Evolutionary conservation across 2,329 filamentous ascomycete species (phyloP).

Genomic region (Penicillium sp.): DNA sequence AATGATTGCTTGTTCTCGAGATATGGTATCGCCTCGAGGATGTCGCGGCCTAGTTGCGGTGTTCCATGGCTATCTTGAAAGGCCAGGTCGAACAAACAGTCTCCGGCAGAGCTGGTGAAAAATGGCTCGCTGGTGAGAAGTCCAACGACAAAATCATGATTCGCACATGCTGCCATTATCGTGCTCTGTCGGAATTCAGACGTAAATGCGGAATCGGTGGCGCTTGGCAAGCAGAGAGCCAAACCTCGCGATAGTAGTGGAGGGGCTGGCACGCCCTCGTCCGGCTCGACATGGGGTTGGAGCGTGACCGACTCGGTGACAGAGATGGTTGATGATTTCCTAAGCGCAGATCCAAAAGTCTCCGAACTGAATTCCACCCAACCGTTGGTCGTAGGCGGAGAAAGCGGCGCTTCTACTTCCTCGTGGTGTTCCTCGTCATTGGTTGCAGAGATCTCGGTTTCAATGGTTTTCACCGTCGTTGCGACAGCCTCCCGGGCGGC

Average conservation of each 20-base stretch:
- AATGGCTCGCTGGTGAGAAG: conserved; percentile 43
- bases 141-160: conserved; percentile 47
- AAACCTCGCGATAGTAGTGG: conserved; percentile 44
- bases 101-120: conserved; percentile 36
- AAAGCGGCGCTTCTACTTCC: conserved; percentile 15
- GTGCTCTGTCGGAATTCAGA: conserved; percentile 40
- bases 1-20: conserved; percentile 25
- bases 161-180: conserved; percentile 44
- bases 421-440: conserved; percentile 26
- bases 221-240: conserved; percentile 42
- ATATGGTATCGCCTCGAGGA: conserved; percentile 21
- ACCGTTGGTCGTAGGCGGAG: conserved; percentile 19
- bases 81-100: conserved; percentile 34
- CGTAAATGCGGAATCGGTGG: conserved; percentile 36
- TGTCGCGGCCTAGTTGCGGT: conserved; percentile 19
- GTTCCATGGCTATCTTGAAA: conserved; percentile 21
- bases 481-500: conserved; percentile 49
- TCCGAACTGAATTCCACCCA: conserved; percentile 33
- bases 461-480: conserved; percentile 43
- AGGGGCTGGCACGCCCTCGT: conserved; percentile 35
- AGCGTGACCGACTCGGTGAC: conserved; percentile 46
- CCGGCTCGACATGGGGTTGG: conserved; percentile 32
- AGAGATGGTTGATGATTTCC: conserved; percentile 48
- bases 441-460: conserved; percentile 46
- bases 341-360: conserved; percentile 32